Conservation (phyloP, 768 basidiomycete species). For the Exidia glandulosa region DNA sequence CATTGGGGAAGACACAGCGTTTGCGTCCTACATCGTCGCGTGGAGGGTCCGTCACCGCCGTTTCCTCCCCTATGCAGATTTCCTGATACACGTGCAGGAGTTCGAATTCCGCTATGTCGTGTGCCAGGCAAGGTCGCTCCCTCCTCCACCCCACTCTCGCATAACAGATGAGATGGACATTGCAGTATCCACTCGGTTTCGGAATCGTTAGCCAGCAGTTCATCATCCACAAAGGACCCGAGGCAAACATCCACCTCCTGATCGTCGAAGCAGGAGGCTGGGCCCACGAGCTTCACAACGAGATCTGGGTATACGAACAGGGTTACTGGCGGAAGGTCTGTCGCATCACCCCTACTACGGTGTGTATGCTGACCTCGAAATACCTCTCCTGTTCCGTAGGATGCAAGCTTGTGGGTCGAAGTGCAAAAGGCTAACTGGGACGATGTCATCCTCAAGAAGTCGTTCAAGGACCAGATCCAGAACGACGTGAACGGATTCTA, state of each 20-base stretch:
- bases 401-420: constrained; percentile 15
- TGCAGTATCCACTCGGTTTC: constrained; percentile 20
- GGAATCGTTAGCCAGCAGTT: constrained; percentile 25
- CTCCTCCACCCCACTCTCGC: not conserved
- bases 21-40: constrained; percentile 41
- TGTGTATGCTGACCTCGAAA: too few species aligned
- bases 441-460: constrained; percentile 59
- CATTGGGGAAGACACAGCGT: constrained; percentile 38
- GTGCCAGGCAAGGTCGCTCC: constrained; percentile 29
- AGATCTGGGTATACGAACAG: constrained; percentile 70
- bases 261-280: constrained; percentile 44
- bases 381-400: too few species aligned
- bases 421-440: constrained; percentile 61
- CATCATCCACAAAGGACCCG: constrained; percentile 51
- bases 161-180: constrained; percentile 1
- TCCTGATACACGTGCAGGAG: constrained; percentile 23
- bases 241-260: constrained; percentile 40
- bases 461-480: constrained; percentile 54
- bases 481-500: constrained; percentile 78
- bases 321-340: constrained; percentile 58
- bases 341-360: constrained; percentile 34
- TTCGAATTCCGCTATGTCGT: constrained; percentile 46
- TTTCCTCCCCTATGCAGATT: not conserved
- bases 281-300: constrained; percentile 44
- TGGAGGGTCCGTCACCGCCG: constrained; percentile 41